Conservation (phyloP, 257 asterid species). For the Solanum tarijense region DNA sequence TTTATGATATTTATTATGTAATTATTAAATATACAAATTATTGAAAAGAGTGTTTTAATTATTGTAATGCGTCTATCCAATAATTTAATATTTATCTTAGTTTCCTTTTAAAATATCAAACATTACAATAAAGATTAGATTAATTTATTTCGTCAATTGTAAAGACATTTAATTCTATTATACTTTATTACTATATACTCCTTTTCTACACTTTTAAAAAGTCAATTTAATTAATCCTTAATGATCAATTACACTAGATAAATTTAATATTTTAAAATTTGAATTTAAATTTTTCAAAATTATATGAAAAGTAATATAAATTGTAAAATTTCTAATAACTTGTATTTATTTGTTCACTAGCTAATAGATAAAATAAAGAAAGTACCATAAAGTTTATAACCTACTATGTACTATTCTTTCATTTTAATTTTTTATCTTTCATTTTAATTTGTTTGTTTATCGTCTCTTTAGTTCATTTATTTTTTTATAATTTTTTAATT, state of each 20-base stretch:
- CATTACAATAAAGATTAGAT: neutral
- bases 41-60: neutral
- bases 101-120: neutral
- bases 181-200: neutral
- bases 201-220: neutral
- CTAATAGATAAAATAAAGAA: too few species aligned
- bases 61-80: neutral
- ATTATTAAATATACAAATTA: too few species aligned
- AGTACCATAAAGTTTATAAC: neutral
- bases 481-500: too few species aligned
- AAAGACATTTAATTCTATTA: neutral
- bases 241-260: neutral
- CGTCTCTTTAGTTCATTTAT: neutral
- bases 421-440: neutral
- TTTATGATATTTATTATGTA: too few species aligned
- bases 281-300: too few species aligned
- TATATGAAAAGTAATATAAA: too few species aligned
- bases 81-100: neutral
- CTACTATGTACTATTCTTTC: neutral
- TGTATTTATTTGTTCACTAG: too few species aligned
- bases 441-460: neutral
- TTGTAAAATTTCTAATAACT: too few species aligned
- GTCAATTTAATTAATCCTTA: too few species aligned
- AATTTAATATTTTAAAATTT: too few species aligned
- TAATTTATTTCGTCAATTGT: neutral